phyloP scores from a whole-genome alignment of 352 stramenopile genomes.

The Globisporangium spinosum region DNA sequence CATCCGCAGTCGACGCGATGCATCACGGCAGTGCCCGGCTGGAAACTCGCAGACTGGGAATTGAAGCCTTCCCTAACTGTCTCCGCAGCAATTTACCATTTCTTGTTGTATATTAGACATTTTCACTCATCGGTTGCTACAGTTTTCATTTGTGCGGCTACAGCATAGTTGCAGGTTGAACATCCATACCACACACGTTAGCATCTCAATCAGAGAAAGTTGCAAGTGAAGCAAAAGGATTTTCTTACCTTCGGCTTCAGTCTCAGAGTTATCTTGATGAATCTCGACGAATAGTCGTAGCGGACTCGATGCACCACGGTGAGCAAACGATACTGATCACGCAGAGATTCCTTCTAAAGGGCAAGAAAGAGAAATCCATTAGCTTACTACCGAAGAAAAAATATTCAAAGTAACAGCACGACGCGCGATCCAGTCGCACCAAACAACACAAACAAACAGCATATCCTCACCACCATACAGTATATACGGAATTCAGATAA shows the following conservation, averaged over 20 bases:
- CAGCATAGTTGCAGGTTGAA: background rate
- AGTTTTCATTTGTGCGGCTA: background rate
- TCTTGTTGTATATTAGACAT: conserved; percentile 3
- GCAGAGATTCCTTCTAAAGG: background rate
- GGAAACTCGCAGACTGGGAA: background rate
- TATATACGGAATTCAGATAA: conserved; percentile 8
- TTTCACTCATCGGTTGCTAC: conserved; percentile 2
- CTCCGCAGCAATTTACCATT: background rate
- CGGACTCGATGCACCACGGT: background rate
- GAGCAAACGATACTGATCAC: background rate
- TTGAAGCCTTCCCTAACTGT: background rate
- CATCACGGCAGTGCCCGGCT: background rate
- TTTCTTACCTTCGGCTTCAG: background rate
- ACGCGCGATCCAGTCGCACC: background rate
- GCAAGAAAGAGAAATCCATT: conserved; percentile 3
- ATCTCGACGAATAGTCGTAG: background rate
- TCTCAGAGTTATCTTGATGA: background rate
- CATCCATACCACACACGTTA: background rate
- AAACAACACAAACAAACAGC: background rate
- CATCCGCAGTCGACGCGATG: background rate
- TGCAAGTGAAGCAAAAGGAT: background rate
- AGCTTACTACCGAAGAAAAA: background rate
- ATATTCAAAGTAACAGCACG: background rate
- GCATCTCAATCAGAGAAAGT: background rate
- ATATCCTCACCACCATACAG: background rate